Conservation (phyloP, 768 basidiomycete species). For the Calvatia gigantea region DNA sequence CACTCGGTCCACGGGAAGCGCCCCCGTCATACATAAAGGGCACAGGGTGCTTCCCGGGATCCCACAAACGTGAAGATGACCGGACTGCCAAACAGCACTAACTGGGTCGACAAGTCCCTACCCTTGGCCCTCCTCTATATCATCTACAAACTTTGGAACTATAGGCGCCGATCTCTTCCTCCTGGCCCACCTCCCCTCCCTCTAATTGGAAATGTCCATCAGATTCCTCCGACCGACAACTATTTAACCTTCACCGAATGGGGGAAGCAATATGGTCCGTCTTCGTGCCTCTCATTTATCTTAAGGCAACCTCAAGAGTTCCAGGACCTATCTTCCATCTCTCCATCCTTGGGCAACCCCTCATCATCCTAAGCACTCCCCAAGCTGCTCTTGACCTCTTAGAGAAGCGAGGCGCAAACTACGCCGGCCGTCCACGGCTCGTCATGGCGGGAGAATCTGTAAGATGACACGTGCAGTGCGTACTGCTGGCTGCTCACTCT, state of each 20-base stretch:
- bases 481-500: not conserved
- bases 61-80: not conserved
- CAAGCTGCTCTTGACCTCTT: constrained; percentile 27
- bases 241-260: constrained; percentile 1
- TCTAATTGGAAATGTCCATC: constrained; percentile 6
- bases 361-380: constrained; percentile 20
- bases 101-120: not conserved
- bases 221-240: not conserved
- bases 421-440: constrained; percentile 28
- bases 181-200: constrained; percentile 5
- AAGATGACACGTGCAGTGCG: not conserved
- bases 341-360: constrained; percentile 1
- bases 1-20: not conserved
- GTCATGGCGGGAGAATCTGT: constrained; percentile 29
- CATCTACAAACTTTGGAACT: not conserved
- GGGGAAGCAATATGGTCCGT: constrained; percentile 8
- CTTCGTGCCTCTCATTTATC: not conserved
- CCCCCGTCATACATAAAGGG: not conserved
- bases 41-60: not conserved
- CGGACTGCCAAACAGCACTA: not conserved
- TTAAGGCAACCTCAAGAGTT: not conserved
- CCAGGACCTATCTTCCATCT: constrained; percentile 1
- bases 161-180: not conserved
- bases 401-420: constrained; percentile 27
- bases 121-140: not conserved